Evolutionary conservation across 1,284 basidiomycete genomes (phyloP).

Genomic region (Malassezia furfur): DNA sequence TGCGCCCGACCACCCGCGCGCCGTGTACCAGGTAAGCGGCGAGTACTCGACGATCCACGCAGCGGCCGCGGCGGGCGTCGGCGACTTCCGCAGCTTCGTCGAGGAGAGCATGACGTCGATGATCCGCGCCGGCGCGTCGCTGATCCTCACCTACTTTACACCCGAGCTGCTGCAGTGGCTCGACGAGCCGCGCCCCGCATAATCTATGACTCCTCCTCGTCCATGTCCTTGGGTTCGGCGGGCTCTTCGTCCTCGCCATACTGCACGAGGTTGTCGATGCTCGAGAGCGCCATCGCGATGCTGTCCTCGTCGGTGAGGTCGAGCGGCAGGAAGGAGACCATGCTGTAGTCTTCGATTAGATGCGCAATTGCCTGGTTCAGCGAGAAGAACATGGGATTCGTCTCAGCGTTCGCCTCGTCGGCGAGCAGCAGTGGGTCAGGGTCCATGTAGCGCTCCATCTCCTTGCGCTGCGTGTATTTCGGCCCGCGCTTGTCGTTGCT

Average conservation of each 20-base stretch:
- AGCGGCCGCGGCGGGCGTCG: conserved; percentile 83
- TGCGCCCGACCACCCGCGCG: conserved; percentile 75
- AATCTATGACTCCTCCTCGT: conserved; percentile 25
- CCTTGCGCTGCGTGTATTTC: conserved; percentile 27
- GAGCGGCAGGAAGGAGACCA: conserved; percentile 91
- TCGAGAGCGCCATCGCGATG: conserved; percentile 77
- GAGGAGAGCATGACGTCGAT: conserved; percentile 84
- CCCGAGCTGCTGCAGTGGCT: conserved; percentile 61
- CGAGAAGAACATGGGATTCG: conserved; percentile 79
- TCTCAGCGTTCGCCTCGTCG: conserved; percentile 57
- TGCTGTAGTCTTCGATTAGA: conserved; percentile 92
- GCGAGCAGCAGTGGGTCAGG: conserved; percentile 86
- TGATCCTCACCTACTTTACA: conserved; percentile 89
- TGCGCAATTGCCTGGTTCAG: conserved; percentile 91
- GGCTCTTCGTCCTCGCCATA: conserved; percentile 51
- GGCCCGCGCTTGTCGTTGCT: conserved; percentile 57
- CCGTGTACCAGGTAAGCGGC: conserved; percentile 67
- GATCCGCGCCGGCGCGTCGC: conserved; percentile 78
- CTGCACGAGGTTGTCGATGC: conserved; percentile 95
- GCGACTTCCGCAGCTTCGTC: conserved; percentile 81
- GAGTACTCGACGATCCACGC: conserved; percentile 96
- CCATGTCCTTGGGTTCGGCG: conserved; percentile 46
- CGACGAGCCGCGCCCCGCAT: neutral
- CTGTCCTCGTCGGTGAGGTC: conserved; percentile 84
- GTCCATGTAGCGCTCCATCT: conserved; percentile 74